These are phyloP conservation scores for Tetrahymena elliotti DNA, from an alignment of 73 alveolate genomes.

Conservation along the genomic window DNA sequence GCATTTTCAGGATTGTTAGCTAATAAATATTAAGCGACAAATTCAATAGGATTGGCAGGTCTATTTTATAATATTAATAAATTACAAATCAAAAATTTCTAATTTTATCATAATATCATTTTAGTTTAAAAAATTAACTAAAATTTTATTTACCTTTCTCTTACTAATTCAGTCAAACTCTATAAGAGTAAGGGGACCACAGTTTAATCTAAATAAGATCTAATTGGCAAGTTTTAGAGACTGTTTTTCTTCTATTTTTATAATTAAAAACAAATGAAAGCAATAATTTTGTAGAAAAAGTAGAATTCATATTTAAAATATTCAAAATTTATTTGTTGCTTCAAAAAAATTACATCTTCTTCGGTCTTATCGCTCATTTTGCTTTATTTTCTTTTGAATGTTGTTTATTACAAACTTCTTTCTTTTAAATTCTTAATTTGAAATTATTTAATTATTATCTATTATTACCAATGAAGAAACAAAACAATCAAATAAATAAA, in stretches of 20 bases:
- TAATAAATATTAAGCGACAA: neutral
- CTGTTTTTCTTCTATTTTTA: neutral
- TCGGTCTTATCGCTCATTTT: neutral
- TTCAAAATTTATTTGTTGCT: neutral
- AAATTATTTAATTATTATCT: neutral
- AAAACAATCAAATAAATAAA: neutral
- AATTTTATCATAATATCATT: no score
- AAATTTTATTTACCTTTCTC: neutral
- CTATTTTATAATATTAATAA: neutral
- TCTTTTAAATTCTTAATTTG: neutral
- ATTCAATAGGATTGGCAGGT: neutral
- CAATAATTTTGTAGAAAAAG: no score
- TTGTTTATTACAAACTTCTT: neutral
- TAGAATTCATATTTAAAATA: neutral
- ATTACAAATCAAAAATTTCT: neutral
- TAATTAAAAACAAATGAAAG: neutral
- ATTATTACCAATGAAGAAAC: neutral
- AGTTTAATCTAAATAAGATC: neutral
- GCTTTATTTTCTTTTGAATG: neutral
- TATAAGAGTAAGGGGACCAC: neutral
- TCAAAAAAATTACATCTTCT: neutral
- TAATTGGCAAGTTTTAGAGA: neutral
- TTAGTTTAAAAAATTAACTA: no score
- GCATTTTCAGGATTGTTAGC: neutral
- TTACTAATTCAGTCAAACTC: neutral